A percentile compares a stretch with the other conserved stretches of the same genome.
Conservation (phyloP, 768 basidiomycete species). For the Tylopilus plumbeoviolaceoides region DNA sequence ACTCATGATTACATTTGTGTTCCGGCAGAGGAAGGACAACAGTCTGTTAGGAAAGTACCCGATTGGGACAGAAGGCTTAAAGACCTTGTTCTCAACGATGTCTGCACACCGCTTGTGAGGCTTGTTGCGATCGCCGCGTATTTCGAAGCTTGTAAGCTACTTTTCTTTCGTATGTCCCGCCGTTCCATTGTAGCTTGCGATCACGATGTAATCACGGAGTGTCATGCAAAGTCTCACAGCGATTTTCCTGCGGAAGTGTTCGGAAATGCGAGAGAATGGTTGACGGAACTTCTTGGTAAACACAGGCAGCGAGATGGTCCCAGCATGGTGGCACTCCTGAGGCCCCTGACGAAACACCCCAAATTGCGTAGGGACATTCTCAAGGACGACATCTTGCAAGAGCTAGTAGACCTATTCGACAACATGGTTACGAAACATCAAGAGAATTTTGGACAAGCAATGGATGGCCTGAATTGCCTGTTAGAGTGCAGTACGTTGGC, state of each 20-base stretch:
- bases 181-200: slow-evolving; percentile 7
- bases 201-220: neutral
- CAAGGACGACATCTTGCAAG: slow-evolving; percentile 8
- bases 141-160: slow-evolving; percentile 18
- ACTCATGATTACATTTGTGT: neutral
- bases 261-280: slow-evolving; percentile 11
- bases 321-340: slow-evolving; percentile 20
- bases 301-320: slow-evolving; percentile 17
- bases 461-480: slow-evolving; percentile 19
- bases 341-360: slow-evolving; percentile 17
- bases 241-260: neutral
- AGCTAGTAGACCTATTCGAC: slow-evolving; percentile 16
- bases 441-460: slow-evolving; percentile 16
- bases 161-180: neutral
- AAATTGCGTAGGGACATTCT: slow-evolving; percentile 14
- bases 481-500: slow-evolving; percentile 14
- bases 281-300: slow-evolving; percentile 2
- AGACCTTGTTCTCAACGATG: slow-evolving; percentile 3
- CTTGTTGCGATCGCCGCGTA: slow-evolving; percentile 22
- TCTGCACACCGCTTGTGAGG: slow-evolving; percentile 15
- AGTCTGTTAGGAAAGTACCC: slow-evolving; percentile 14
- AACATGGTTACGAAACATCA: neutral
- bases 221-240: neutral
- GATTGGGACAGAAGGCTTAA: slow-evolving; percentile 10
- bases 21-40: slow-evolving; percentile 16